Evolutionary conservation across 176 grass and related monocot species (phyloP), one percentile per base, ranked within the genome.

Genomic region (Alopecurus myosuroides): DNA sequence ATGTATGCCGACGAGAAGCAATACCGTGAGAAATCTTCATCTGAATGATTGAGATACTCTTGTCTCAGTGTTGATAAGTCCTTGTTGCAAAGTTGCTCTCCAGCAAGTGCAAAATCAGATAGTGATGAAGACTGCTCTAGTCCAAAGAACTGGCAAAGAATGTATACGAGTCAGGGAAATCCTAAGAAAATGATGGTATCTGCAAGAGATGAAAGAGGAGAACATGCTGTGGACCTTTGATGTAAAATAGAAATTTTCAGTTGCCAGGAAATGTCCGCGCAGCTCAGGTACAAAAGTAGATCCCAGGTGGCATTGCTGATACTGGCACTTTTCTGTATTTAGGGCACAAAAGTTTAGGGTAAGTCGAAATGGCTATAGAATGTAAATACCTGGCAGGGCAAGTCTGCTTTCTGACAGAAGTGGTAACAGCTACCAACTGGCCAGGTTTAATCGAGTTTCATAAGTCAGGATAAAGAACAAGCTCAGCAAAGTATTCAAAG

Each of bases 201-300:
- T 22, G 51, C 48, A 74, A 56, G 22, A 28, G 15, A 65, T 76
- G 78, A 53, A 37, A 46, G 76, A 74, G 63, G 45, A 22, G 23
- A 52, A 71, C 11, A 51, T 61, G 74, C 15, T 51, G 29, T 51
- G 31, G 61, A 98, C 96, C 96, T 95, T 92, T 55, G 91, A 85
- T 41, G 96, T 98, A 82, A 94, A 95, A 85, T 90, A 95, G 87
- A 98, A 98, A 89, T 98, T 98, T 77, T 98, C 96, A 78, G 96
- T 98, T 83, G 93, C 96, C 71, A 98, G 70, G 82, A 98, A 98
- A 55, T 87, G 86, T 56, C 96, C 96, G 70, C n/a, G 82, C 20
- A 98, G 77, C 84, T 95, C 89, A 81, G 96, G 96, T 81, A 98
- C 84, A 11, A 98, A 95, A 77, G 77, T 82, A 70, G 93, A 87